phyloP scores from a whole-genome alignment of 768 basidiomycete species.

The Amyloporia xantha region DNA sequence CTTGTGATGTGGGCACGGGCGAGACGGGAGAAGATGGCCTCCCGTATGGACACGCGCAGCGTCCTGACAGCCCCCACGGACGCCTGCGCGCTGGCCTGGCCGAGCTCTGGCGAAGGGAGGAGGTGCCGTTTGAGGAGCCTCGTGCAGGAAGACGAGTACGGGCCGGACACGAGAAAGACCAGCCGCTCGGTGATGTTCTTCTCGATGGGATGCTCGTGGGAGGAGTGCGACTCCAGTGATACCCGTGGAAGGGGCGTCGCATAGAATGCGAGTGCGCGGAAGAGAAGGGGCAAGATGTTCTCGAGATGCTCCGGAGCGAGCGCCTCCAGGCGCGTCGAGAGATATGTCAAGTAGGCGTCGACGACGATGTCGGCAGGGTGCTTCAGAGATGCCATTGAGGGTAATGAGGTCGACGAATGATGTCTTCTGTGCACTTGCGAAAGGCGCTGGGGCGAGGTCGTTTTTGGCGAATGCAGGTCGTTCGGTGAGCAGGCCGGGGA shows the following conservation, averaged over 20 bases:
- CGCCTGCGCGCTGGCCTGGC: constrained; percentile 17
- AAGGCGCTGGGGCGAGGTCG: constrained; percentile 23
- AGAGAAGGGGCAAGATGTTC: constrained; percentile 63
- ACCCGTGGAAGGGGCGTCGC: constrained; percentile 63
- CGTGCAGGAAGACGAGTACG: constrained; percentile 61
- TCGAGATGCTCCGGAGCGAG: constrained; percentile 48
- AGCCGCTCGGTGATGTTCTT: constrained; percentile 52
- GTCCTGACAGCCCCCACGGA: constrained; percentile 37
- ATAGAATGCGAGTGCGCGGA: constrained; percentile 61
- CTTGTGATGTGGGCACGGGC: constrained; percentile 61
- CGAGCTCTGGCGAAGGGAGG: constrained; percentile 35
- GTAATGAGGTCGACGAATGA: constrained; percentile 53
- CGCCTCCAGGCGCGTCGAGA: constrained; percentile 53
- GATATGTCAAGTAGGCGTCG: constrained; percentile 55
- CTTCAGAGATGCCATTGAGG: constrained; percentile 31
- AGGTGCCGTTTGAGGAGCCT: constrained; percentile 54
- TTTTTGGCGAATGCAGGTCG: constrained; percentile 19
- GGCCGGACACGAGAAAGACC: constrained; percentile 51
- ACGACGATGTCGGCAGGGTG: constrained; percentile 57
- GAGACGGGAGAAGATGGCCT: constrained; percentile 52
- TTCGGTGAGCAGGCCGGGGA: constrained; percentile 25
- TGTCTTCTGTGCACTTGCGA: constrained; percentile 47
- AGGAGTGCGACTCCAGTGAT: constrained; percentile 38
- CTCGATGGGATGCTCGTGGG: constrained; percentile 36
- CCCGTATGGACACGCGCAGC: constrained; percentile 56